These are phyloP conservation scores for Populus tremula DNA, from an alignment of 345 rosid species.

Conservation along the genomic window DNA sequence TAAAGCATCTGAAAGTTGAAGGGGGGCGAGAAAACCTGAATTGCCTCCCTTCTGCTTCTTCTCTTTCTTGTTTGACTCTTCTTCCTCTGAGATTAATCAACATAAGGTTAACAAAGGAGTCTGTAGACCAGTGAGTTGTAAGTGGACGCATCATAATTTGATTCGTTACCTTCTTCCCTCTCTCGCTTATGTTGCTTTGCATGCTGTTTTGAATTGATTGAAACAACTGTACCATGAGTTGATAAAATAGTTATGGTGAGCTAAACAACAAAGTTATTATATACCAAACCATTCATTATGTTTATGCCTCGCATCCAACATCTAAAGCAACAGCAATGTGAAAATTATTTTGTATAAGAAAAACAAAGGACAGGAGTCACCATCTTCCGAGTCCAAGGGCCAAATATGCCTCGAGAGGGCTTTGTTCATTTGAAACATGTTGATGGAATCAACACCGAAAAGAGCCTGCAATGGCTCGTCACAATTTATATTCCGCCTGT, in stretches of 20 bases:
- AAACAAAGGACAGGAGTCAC: constrained; percentile 15
- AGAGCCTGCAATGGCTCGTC: constrained; percentile 47
- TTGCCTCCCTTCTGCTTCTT: constrained; percentile 18
- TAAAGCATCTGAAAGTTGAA: constrained; percentile 21
- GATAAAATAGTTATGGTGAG: neutral
- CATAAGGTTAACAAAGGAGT: neutral
- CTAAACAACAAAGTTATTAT: neutral
- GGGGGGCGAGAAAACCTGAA: constrained; percentile 24
- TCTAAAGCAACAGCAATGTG: neutral
- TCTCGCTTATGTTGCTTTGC: constrained; percentile 36
- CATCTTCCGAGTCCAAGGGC: constrained; percentile 45
- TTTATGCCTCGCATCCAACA: neutral
- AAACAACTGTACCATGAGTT: constrained; percentile 21
- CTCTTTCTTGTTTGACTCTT: constrained; percentile 15
- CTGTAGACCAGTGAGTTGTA: neutral
- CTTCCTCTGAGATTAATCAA: constrained; percentile 1
- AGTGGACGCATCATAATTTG: neutral
- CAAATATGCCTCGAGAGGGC: constrained; percentile 56
- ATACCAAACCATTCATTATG: neutral
- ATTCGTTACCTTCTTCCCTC: constrained; percentile 34
- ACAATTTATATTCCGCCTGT: constrained; percentile 50
- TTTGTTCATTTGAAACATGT: constrained; percentile 70
- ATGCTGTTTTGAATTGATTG: constrained; percentile 27
- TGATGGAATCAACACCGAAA: constrained; percentile 47
- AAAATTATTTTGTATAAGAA: neutral